Evolutionary conservation across 176 grass and related monocot species (phyloP), one percentile per base, ranked within the genome.

Genomic region (Eleusine indica): DNA sequence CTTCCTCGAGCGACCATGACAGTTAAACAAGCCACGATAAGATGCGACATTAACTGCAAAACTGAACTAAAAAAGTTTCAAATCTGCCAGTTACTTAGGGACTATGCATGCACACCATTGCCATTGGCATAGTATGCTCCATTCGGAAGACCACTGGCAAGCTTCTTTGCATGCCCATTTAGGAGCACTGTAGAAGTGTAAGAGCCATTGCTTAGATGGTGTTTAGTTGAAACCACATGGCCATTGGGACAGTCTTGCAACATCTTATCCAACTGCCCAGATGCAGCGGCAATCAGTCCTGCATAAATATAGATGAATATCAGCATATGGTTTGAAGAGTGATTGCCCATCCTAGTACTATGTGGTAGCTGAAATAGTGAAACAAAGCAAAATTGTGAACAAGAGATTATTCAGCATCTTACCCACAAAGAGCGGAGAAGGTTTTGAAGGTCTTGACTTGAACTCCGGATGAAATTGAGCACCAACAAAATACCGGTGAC

Each of bases 381-480:
- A 67, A 17, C 60, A 7, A 29, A 7, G 16, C 17, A 51, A 77
- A 61, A 68, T 22, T 73, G 12, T 68, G 3, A 53, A 47, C 10
- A 22, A 30, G 35, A 66, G 19, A 60, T 78, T 64, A 14, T 64
- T 14, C 22, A 41, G 5, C n/a, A 76, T 58, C 78, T 91, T 92
- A 99, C 97, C 97, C 70, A 94, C 83, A 92, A 99, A 99, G 47
- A 96, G 78, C 19, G 93, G 89, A 70, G 97, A 96, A 75, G 97
- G 97, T 32, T 91, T 96, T 66, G 92, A 88, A 69, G 97, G 93
- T 75, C 93, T 88, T 69, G 97, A 99, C 87, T 96, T 94, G 81
- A 99, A 99, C 82, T 99, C 97, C 0, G 93, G 97, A 92, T 99
- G 97, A 75, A 99, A 99, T 75, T 99, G 97, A 67, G 94, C 88